These are phyloP conservation scores for Ogataea wickerhamii DNA, from an alignment of 805 yeast species.

Conservation along the genomic window DNA sequence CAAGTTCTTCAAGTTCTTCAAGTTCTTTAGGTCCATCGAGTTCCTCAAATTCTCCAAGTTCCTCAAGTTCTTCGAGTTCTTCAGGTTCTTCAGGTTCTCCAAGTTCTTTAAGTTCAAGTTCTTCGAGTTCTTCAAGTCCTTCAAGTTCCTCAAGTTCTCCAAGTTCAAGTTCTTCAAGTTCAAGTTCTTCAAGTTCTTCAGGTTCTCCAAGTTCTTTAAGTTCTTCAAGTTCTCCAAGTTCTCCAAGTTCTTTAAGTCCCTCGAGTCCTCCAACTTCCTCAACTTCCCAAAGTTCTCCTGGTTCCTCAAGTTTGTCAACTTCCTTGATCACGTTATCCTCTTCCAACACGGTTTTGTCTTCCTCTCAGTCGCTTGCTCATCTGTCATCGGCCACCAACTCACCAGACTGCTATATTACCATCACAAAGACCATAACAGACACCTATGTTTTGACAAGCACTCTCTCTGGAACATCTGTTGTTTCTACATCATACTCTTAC, in stretches of 20 bases:
- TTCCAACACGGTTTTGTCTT: background rate
- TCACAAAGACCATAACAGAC: background rate
- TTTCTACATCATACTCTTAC: background rate
- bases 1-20: background rate
- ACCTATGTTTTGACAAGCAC: background rate
- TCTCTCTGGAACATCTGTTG: background rate
- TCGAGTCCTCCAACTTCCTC: background rate
- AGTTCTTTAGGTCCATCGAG: background rate
- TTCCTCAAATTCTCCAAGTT: background rate
- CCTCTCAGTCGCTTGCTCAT: background rate
- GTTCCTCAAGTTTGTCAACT: background rate
- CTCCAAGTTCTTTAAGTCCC: background rate
- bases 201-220: background rate
- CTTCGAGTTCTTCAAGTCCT: background rate
- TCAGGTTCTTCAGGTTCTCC: background rate
- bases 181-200: background rate
- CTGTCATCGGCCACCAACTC: background rate
- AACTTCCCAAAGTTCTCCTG: background rate
- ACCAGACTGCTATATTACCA: constrained; percentile 1
- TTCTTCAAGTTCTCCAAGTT: background rate
- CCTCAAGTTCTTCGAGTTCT: background rate
- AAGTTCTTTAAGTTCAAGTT: background rate
- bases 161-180: background rate
- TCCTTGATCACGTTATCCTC: background rate
- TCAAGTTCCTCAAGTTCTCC: constrained; percentile 3